Evolutionary conservation across 169 alveolate genomes (phyloP).

Genomic region (Cryptosporidium canis): DNA sequence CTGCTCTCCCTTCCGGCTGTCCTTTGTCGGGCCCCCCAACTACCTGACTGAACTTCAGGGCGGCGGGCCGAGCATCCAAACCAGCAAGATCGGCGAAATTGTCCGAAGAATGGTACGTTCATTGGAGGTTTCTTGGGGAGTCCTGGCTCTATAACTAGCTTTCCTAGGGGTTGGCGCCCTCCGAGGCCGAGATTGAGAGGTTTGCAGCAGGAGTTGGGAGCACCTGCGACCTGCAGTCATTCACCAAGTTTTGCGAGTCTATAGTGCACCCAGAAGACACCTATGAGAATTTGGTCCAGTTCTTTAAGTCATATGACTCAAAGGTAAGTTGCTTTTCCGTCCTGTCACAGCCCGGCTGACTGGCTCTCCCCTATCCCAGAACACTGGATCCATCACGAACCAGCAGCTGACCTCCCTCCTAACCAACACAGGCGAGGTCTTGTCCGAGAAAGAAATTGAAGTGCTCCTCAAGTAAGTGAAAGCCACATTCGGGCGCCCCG

Average conservation of each 20-base stretch:
- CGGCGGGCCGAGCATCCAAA: conserved; percentile 43
- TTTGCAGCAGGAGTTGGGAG: conserved; percentile 29
- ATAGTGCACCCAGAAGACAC: conserved; percentile 71
- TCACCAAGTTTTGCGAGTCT: conserved; percentile 32
- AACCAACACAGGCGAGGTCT: conserved; percentile 54
- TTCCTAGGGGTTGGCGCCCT: conserved; percentile 46
- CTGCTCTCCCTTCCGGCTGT: too few relatives aligned
- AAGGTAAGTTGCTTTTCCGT: conserved; percentile 7
- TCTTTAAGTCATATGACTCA: conserved; percentile 45
- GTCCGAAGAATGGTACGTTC: conserved; percentile 62
- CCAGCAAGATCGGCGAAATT: conserved; percentile 57
- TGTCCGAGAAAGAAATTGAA: conserved; percentile 55
- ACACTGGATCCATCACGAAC: conserved; percentile 37
- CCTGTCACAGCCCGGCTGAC: background rate
- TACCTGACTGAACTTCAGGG: conserved; percentile 36
- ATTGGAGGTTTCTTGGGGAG: background rate
- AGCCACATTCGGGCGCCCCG: background rate
- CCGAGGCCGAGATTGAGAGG: conserved; percentile 34
- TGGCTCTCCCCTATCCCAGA: background rate
- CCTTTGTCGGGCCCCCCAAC: too few relatives aligned
- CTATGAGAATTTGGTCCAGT: conserved; percentile 44
- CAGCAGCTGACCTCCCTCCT: conserved; percentile 44
- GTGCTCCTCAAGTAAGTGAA: conserved; percentile 32
- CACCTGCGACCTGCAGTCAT: conserved; percentile 40
- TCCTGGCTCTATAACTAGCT: background rate